Evolutionary conservation across 805 yeast species (phyloP).

Genomic region (Yamadazyma akitaensis): DNA sequence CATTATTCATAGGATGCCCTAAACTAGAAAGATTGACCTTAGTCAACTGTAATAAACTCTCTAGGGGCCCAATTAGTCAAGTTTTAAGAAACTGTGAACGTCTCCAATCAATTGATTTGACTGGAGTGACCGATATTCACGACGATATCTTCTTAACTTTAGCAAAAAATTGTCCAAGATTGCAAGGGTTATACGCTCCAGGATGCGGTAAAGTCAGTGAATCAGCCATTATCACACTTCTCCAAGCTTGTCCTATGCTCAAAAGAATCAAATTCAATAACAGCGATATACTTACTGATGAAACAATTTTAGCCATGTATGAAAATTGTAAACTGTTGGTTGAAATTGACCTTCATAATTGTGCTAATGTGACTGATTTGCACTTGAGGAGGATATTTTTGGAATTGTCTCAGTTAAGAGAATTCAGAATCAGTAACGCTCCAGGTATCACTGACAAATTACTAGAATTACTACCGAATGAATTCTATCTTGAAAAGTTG

Average conservation of each 20-base stretch:
- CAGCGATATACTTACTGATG: constrained; percentile 63
- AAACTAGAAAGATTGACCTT: constrained; percentile 83
- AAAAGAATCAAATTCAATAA: constrained; percentile 82
- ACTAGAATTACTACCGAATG: constrained; percentile 51
- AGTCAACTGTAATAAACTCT: constrained; percentile 69
- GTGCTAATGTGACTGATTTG: constrained; percentile 69
- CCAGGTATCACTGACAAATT: constrained; percentile 65
- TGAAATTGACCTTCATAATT: constrained; percentile 84
- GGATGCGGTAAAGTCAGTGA: constrained; percentile 74
- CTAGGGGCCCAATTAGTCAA: constrained; percentile 57
- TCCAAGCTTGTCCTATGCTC: constrained; percentile 64
- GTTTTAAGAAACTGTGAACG: constrained; percentile 63
- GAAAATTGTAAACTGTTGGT: constrained; percentile 75
- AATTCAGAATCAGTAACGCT: constrained; percentile 77
- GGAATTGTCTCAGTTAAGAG: constrained; percentile 71
- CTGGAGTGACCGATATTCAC: constrained; percentile 62
- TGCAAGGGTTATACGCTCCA: constrained; percentile 90
- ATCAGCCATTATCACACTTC: constrained; percentile 55
- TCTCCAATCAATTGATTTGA: constrained; percentile 82
- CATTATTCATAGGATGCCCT: constrained; percentile 61
- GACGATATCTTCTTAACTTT: constrained; percentile 70
- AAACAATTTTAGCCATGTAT: constrained; percentile 55
- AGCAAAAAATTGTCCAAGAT: constrained; percentile 65
- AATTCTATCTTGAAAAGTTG: constrained; percentile 54
- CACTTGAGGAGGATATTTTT: constrained; percentile 56